Evolutionary conservation across 2,329 filamentous ascomycete genomes (phyloP), one percentile per base, ranked within the genome.

Genomic region (Malbranchea cinnamomea): DNA sequence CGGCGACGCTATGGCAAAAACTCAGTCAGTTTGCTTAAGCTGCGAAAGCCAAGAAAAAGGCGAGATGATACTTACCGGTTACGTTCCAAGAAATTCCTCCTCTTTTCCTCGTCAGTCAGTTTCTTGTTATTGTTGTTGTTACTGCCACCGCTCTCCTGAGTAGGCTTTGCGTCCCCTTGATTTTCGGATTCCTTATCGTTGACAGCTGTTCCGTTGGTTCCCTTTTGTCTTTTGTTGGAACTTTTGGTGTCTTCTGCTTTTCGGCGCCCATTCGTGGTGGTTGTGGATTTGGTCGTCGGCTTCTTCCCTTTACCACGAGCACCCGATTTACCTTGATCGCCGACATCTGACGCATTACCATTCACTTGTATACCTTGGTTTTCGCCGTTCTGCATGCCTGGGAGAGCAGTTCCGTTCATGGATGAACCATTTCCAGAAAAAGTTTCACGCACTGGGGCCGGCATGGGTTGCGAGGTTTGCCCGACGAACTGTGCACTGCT

Each of bases 61-160:
- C 13, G 29, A 25, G 25, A 32, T 10, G 5, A 3, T 30, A 60
- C 72, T 46, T 72, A 92, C 87, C 87, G 75, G 54, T 98, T 98
- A 16, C 89, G 70, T 50, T 98, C 89, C 2, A 98, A 64, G 55
- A 98, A 98, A 52, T 95, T 98, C 61, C 91, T 93, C 23, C 89
- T 71, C 64, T 98, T 98, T 62, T 98, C 89, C 49, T 95, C 89
- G 33, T 95, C 89, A 0, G 85, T 94, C 83, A 94, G 92, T 63
- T 93, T 94, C 44, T 77, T 71, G 23, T 65, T 61, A 23, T 59
- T 56, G 16, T 15, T 17, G 10, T 17, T 9, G 12, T 14, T 15
- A 14, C 21, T 19, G 8, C 27, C 27, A 20, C 31, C 42, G 16
- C 54, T 53, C 4, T 68, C 62, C 4, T 68, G 61, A 4, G 71